These are phyloP conservation scores for Fraxinus xanthoxyloides DNA, from an alignment of 305 asterid species.

Conservation along the genomic window DNA sequence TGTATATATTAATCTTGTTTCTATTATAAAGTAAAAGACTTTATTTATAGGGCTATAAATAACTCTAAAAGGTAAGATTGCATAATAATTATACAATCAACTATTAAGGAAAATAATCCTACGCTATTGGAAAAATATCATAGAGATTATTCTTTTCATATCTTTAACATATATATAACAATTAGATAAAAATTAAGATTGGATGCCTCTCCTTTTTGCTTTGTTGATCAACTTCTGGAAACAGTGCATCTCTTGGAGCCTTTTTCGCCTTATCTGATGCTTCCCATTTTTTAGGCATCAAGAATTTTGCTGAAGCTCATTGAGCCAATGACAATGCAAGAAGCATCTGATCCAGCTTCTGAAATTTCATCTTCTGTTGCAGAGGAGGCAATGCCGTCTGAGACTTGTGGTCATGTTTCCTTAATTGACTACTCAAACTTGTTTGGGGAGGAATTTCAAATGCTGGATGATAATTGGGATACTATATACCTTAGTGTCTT, in stretches of 20 bases:
- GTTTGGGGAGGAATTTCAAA: constrained; percentile 79
- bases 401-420: constrained; percentile 34
- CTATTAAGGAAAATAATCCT: no score
- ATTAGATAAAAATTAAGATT: not conserved
- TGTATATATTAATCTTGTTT: no score
- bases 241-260: constrained; percentile 9
- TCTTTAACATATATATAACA: not conserved
- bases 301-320: constrained; percentile 57
- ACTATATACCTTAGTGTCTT: constrained; percentile 54
- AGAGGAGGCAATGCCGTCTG: constrained; percentile 50
- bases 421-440: constrained; percentile 67
- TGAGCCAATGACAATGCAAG: constrained; percentile 48
- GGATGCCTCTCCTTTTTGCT: not conserved
- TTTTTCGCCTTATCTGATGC: constrained; percentile 18
- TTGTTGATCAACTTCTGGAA: not conserved
- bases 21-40: no score
- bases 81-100: no score
- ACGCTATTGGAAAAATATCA: no score
- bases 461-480: constrained; percentile 64
- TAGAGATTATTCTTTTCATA: no score
- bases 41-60: no score
- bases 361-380: constrained; percentile 41
- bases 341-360: constrained; percentile 39
- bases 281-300: constrained; percentile 56
- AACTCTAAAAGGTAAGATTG: no score